Percentiles rank a stretch among this genome's conserved stretches.
Conservation (phyloP, 2,329 filamentous ascomycete species). For the Cucurbitaria berberidis region DNA sequence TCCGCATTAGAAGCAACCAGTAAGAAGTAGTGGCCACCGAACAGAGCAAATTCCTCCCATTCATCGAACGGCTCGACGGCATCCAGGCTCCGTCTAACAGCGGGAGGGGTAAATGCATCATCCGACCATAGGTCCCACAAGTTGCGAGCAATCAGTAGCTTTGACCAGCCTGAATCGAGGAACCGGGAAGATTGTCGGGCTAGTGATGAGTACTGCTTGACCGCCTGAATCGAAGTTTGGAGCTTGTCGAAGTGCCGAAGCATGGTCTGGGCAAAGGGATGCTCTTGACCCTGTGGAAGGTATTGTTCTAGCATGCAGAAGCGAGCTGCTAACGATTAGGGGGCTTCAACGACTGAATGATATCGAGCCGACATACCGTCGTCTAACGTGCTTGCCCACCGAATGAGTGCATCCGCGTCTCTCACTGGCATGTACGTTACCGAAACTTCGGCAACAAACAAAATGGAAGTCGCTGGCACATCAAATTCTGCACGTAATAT, state of each 20-base stretch:
- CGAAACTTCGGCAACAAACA: constrained; percentile 90
- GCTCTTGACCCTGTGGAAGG: constrained; percentile 74
- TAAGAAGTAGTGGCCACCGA: constrained; percentile 83
- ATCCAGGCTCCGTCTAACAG: constrained; percentile 69
- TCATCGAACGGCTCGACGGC: constrained; percentile 86
- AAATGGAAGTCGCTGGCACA: constrained; percentile 64
- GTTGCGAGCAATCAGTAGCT: constrained; percentile 65
- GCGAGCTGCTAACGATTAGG: constrained; percentile 59
- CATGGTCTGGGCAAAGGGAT: constrained; percentile 90
- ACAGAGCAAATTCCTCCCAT: constrained; percentile 92
- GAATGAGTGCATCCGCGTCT: constrained; percentile 74
- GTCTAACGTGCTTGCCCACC: constrained; percentile 75
- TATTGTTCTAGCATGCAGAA: constrained; percentile 90
- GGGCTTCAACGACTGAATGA: background rate
- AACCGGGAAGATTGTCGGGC: constrained; percentile 74
- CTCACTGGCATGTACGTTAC: constrained; percentile 85
- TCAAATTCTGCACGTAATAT: constrained; percentile 66
- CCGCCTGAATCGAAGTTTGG: constrained; percentile 76
- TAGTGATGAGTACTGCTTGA: constrained; percentile 71
- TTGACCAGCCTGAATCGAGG: constrained; percentile 68
- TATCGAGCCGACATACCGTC: constrained; percentile 60
- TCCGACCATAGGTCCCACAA: constrained; percentile 86
- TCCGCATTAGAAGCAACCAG: constrained; percentile 65
- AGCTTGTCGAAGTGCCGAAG: constrained; percentile 81
- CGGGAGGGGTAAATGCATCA: constrained; percentile 65